Evolutionary conservation across 768 basidiomycete species (phyloP).

Genomic region (Dendrothele bispora): DNA sequence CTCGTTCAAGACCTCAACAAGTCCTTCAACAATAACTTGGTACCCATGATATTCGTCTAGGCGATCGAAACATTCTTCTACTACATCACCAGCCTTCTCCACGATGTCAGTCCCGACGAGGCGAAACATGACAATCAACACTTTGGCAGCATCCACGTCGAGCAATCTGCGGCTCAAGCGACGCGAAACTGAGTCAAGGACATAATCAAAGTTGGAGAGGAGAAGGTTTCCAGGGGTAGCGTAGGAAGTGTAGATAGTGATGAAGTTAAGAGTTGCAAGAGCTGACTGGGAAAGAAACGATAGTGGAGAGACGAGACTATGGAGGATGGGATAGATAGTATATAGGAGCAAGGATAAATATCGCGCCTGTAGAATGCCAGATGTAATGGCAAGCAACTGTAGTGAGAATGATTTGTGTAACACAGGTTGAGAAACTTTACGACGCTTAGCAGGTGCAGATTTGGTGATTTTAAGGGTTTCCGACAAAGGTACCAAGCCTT

Average conservation of each 20-base stretch:
- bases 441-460: conserved; percentile 26
- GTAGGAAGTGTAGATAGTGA: conserved; percentile 77
- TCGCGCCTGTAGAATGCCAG: conserved; percentile 69
- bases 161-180: conserved; percentile 79
- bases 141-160: conserved; percentile 86
- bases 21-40: conserved; percentile 77
- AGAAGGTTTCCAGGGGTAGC: conserved; percentile 89
- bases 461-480: conserved; percentile 55
- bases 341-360: conserved; percentile 78
- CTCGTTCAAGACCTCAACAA: conserved; percentile 84
- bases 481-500: conserved; percentile 63
- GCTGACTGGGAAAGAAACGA: conserved; percentile 76
- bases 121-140: conserved; percentile 80
- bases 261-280: conserved; percentile 64
- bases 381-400: conserved; percentile 69
- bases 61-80: conserved; percentile 96
- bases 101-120: conserved; percentile 88
- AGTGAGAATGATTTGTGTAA: conserved; percentile 74
- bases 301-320: conserved; percentile 75
- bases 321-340: conserved; percentile 82
- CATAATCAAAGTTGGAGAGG: conserved; percentile 95
- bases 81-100: conserved; percentile 87
- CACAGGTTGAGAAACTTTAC: conserved; percentile 46
- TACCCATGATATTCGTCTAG: conserved; percentile 97
- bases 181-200: conserved; percentile 86